Percentiles rank a stretch among this genome's conserved stretches.
These are phyloP conservation scores for Castanea mollissima DNA, from an alignment of 306 rosid genomes.

Conservation along the genomic window DNA sequence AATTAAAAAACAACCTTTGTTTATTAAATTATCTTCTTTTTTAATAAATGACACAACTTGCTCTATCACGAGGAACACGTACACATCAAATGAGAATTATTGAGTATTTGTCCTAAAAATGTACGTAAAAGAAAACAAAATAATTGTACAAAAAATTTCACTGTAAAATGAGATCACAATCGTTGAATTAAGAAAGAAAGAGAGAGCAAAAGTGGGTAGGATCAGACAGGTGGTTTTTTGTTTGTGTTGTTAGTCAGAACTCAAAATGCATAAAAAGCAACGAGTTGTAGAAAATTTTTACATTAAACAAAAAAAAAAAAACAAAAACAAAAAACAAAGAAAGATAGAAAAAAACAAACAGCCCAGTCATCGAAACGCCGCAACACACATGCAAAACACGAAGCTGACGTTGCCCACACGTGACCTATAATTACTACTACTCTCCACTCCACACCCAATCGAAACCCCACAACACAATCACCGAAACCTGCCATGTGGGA, in stretches of 20 bases:
- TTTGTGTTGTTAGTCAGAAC: background rate
- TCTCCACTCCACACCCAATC: background rate
- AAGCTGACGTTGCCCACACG: constrained; percentile 66
- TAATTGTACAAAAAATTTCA: no score
- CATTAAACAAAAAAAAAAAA: constrained; percentile 2
- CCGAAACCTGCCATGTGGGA: constrained; percentile 9
- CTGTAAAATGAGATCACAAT: background rate
- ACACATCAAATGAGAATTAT: background rate
- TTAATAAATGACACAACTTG: background rate
- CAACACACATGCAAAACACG: constrained; percentile 49
- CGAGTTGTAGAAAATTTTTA: background rate
- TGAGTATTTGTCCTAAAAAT: no score
- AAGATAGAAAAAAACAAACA: constrained; percentile 21
- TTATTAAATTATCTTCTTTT: background rate
- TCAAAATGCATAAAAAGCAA: background rate
- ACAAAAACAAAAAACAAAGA: no score
- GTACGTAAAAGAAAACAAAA: no score
- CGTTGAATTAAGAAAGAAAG: background rate
- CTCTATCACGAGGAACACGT: background rate
- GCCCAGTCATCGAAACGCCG: constrained; percentile 63
- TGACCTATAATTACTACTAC: constrained; percentile 33
- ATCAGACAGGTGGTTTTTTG: background rate
- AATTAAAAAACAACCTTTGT: background rate
- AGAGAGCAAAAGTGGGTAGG: background rate
- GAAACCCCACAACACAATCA: background rate